Base-by-base conservation (phyloP, 177 flowering plant species). In the Telopea speciosissima region DNA sequence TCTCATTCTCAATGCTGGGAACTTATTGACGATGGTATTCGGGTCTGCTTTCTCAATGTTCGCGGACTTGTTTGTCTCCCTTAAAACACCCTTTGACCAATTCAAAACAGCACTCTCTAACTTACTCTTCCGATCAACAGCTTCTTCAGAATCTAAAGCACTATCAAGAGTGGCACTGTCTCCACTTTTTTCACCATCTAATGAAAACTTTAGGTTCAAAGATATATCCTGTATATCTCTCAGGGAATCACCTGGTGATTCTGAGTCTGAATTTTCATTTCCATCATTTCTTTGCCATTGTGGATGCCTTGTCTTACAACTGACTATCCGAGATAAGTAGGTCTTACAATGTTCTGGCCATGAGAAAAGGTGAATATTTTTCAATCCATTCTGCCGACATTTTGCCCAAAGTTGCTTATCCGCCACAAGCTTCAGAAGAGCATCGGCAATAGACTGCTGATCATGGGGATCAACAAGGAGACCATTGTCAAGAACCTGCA, bases 291-390 rank as follows among this genome's bases (percentile, higher is more conserved):
- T 83, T 75, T 82, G 85, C 98, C 98, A 96, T 64, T 92, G 90
- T 23, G 99, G 98, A 72, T 96, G 92, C 80, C 99, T 86, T 73
- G 89, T 88, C 73, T 85, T 88, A 82, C 95, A 96, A 79, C 85
- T 79, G 52, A 90, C 91, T 73, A 96, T 87, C 31, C 88, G 83
- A 61, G 98, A 84, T 56, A 96, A 77, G 75, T 96, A 96, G 22
- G 90, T 88, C 79, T 88, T 93, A 75, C 99, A 96, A 72, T 96
- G 99, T 83, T 91, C 99, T 28, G 98, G 97, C 99, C 99, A 96
- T 67, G 98, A 96, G 70, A 88, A 96, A 62, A 96, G 90, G 80
- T 96, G 99, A 76, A 96, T 91, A 68, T 93, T 93, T 77, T 90
- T 93, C 83, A 91, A 77, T 22, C 98, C 99, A 80, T 93, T 91